phyloP scores from a whole-genome alignment of 106 monocot genomes.

The Dioscorea zingiberensis region DNA sequence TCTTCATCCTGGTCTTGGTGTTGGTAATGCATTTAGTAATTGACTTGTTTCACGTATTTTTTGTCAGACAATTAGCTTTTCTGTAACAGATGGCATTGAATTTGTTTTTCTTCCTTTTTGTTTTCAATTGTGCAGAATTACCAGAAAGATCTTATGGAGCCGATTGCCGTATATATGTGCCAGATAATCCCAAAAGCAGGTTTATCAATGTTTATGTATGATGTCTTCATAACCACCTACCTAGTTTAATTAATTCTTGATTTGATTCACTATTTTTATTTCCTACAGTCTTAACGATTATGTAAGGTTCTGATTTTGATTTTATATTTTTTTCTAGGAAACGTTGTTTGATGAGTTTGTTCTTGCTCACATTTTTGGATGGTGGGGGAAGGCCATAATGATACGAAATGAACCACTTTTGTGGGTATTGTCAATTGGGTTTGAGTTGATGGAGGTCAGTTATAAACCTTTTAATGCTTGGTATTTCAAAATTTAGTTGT shows the following conservation, averaged over 20 bases:
- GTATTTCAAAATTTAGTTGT: neutral
- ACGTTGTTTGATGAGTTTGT: conserved; percentile 99
- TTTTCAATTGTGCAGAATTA: conserved; percentile 49
- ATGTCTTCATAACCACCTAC: conserved; percentile 38
- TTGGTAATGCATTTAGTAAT: conserved; percentile 45
- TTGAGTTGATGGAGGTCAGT: conserved; percentile 90
- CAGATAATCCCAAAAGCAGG: conserved; percentile 86
- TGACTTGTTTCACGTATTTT: neutral
- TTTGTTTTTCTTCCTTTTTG: neutral
- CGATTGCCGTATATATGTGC: conserved; percentile 98
- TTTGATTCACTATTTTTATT: neutral
- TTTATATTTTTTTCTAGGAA: conserved; percentile 68
- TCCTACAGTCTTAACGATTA: neutral
- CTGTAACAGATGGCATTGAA: too few species aligned
- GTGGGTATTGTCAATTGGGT: conserved; percentile 95
- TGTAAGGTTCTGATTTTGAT: conserved; percentile 40
- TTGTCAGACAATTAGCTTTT: too few species aligned
- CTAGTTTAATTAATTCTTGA: conserved; percentile 8
- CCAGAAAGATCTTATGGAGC: conserved; percentile 96
- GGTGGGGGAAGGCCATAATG: conserved; percentile 99
- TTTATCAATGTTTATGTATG: conserved; percentile 99
- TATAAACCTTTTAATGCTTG: neutral
- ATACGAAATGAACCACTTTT: conserved; percentile 90
- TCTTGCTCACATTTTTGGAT: conserved; percentile 92
- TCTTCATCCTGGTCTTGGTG: conserved; percentile 93